A percentile compares a stretch with the other conserved stretches of the same genome.
Evolutionary conservation across 352 stramenopile species (phyloP).

Genomic region (Globisporangium orthogonon): DNA sequence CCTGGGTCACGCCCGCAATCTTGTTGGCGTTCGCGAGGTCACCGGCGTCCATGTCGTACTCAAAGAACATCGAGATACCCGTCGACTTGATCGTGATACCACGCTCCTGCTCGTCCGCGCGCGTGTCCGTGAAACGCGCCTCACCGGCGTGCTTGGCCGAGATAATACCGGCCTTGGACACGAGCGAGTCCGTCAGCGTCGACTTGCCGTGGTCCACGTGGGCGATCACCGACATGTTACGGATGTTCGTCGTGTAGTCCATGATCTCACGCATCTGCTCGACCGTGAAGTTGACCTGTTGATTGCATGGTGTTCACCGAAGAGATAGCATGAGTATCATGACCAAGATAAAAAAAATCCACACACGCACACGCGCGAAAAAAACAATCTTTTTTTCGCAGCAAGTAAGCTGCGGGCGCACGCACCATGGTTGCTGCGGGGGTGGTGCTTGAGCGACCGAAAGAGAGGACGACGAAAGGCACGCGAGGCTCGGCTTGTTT

Average conservation of each 20-base stretch:
- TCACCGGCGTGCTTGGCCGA: slow-evolving; percentile 97
- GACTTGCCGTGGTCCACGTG: slow-evolving; percentile 99
- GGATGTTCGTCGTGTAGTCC: slow-evolving; percentile 99
- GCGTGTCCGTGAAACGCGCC: slow-evolving; percentile 99
- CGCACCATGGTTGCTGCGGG: slow-evolving; percentile 49
- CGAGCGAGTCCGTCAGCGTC: slow-evolving; percentile 97
- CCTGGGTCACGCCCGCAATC: slow-evolving; percentile 45
- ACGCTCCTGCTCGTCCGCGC: slow-evolving; percentile 99
- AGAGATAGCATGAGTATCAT: neutral
- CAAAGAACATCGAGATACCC: slow-evolving; percentile 99
- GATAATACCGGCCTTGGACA: slow-evolving; percentile 99
- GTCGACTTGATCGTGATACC: slow-evolving; percentile 99
- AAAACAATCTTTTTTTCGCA: neutral
- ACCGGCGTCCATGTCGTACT: slow-evolving; percentile 97
- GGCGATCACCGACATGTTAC: slow-evolving; percentile 99
- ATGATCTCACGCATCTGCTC: slow-evolving; percentile 98
- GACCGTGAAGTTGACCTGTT: slow-evolving; percentile 98
- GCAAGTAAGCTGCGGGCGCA: neutral
- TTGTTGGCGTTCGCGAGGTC: slow-evolving; percentile 76
- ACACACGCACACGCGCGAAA: too few relatives aligned
- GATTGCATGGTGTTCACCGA: neutral
- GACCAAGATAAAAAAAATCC: too few relatives aligned
- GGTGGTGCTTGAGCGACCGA: slow-evolving; percentile 12
- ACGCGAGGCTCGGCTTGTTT: slow-evolving; percentile 7
- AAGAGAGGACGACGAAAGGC: slow-evolving; percentile 13